phyloP scores from a whole-genome alignment of 768 basidiomycete species.

The Gloeostereum incarnatum region DNA sequence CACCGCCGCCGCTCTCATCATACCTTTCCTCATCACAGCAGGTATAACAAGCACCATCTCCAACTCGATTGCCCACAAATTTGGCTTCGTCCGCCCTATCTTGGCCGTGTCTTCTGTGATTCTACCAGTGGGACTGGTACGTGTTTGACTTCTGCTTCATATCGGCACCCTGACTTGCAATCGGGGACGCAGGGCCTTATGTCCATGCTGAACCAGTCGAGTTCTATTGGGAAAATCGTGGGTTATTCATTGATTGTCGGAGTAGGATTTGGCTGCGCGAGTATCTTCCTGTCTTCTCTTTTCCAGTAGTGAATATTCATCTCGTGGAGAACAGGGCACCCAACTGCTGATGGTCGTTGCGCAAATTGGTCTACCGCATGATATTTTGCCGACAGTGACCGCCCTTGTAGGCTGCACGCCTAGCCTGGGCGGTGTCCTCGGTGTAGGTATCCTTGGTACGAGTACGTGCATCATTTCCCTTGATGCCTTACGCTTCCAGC shows the following conservation, averaged over 20 bases:
- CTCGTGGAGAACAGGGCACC: conserved; percentile 8
- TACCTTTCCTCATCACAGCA: conserved; percentile 14
- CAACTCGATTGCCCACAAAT: conserved; percentile 9
- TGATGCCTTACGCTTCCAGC: background rate
- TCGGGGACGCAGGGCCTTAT: conserved; percentile 11
- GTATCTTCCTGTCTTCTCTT: conserved; percentile 1
- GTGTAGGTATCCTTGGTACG: conserved; percentile 16
- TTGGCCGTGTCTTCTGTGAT: conserved; percentile 9
- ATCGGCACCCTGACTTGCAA: background rate
- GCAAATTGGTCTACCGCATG: conserved; percentile 14
- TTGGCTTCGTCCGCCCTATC: conserved; percentile 8
- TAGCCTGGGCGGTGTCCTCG: conserved; percentile 15
- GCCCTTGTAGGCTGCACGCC: conserved; percentile 13
- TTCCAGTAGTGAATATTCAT: background rate
- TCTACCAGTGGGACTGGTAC: conserved; percentile 14
- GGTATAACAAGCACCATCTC: conserved; percentile 11
- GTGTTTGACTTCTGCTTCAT: conserved; percentile 1
- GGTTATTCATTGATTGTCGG: conserved; percentile 14
- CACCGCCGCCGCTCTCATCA: conserved; percentile 13
- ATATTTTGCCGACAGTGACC: conserved; percentile 16
- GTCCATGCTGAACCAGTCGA: conserved; percentile 14
- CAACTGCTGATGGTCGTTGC: conserved; percentile 15
- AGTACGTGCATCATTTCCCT: conserved; percentile 7
- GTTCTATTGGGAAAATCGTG: conserved; percentile 12
- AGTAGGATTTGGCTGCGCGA: conserved; percentile 15